Evolutionary conservation across 805 yeast genomes (phyloP).

Genomic region (Isabelozyma rhagii): DNA sequence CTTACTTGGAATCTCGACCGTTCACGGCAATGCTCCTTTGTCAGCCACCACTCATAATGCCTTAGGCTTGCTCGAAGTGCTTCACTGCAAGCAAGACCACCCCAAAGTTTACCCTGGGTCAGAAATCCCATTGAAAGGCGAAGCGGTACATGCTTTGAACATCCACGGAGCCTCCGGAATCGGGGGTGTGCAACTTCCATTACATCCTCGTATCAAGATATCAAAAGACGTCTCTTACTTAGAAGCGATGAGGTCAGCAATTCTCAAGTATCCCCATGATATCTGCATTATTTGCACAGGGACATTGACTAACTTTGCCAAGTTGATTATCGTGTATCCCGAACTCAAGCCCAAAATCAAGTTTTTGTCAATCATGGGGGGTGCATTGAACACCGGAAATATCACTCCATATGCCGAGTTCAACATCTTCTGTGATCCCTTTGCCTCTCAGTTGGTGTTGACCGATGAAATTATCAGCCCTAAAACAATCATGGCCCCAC

Average conservation of each 20-base stretch:
- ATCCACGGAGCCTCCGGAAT: slow-evolving; percentile 76
- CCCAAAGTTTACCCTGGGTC: slow-evolving; percentile 71
- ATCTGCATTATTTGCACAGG: slow-evolving; percentile 73
- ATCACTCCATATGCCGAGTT: slow-evolving; percentile 62
- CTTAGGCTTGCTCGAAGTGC: slow-evolving; percentile 60
- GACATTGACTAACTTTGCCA: slow-evolving; percentile 68
- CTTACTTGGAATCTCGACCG: slow-evolving; percentile 69
- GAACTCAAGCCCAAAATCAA: slow-evolving; percentile 47
- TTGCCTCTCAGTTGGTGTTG: slow-evolving; percentile 63
- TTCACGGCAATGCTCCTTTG: slow-evolving; percentile 68
- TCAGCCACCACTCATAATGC: slow-evolving; percentile 68
- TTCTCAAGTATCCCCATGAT: slow-evolving; percentile 41
- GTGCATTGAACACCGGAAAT: slow-evolving; percentile 53
- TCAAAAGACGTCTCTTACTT: slow-evolving; percentile 22
- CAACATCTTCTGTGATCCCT: slow-evolving; percentile 72
- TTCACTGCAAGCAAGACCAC: slow-evolving; percentile 35
- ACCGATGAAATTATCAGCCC: slow-evolving; percentile 42
- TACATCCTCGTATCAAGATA: slow-evolving; percentile 34
- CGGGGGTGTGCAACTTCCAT: slow-evolving; percentile 68
- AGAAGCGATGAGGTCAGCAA: slow-evolving; percentile 41
- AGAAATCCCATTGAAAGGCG: slow-evolving; percentile 50
- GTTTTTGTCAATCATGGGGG: slow-evolving; percentile 74
- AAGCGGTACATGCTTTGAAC: slow-evolving; percentile 52
- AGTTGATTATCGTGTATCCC: slow-evolving; percentile 54
- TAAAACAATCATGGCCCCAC: slow-evolving; percentile 56